Percentiles rank a stretch among this genome's conserved stretches.
Evolutionary conservation across 441 rosid genomes (phyloP).

Genomic region (Gossypium schwendimanii): DNA sequence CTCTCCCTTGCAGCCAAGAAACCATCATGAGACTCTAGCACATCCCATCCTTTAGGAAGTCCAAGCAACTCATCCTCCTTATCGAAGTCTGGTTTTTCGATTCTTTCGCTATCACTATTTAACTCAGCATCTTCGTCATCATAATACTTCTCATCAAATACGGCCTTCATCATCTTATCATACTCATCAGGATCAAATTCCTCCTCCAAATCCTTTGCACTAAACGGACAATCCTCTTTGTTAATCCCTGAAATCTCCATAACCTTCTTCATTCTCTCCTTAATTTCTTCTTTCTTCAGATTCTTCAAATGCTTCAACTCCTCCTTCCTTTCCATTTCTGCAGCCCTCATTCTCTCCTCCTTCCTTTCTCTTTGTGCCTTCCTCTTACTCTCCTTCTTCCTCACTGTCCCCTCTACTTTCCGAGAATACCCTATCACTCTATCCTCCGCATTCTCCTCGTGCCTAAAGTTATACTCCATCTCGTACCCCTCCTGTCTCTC

Average conservation of each 20-base stretch:
- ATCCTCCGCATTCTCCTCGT: constrained; percentile 65
- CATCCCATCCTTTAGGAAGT: constrained; percentile 67
- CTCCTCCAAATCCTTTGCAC: constrained; percentile 37
- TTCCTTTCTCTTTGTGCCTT: constrained; percentile 63
- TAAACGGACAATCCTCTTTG: constrained; percentile 33
- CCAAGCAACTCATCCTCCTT: constrained; percentile 86
- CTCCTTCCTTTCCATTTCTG: constrained; percentile 65
- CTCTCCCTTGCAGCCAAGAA: constrained; percentile 64
- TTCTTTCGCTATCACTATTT: constrained; percentile 35
- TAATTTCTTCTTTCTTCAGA: constrained; percentile 77
- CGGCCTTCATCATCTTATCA: constrained; percentile 71
- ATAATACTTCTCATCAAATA: constrained; percentile 54
- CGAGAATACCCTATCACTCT: constrained; percentile 67
- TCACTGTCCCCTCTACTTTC: constrained; percentile 67
- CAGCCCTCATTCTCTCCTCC: constrained; percentile 57
- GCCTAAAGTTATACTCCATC: constrained; percentile 37
- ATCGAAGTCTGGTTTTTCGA: constrained; percentile 72
- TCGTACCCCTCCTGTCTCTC: constrained; percentile 61
- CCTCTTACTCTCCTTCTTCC: constrained; percentile 70
- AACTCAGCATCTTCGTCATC: constrained; percentile 50
- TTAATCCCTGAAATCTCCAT: constrained; percentile 58
- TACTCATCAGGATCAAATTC: constrained; percentile 80
- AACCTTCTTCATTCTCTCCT: constrained; percentile 63
- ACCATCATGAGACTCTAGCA: constrained; percentile 42
- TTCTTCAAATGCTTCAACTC: constrained; percentile 84